phyloP scores from a whole-genome alignment of 31 red algal genomes.

The Endocladia muricata region DNA sequence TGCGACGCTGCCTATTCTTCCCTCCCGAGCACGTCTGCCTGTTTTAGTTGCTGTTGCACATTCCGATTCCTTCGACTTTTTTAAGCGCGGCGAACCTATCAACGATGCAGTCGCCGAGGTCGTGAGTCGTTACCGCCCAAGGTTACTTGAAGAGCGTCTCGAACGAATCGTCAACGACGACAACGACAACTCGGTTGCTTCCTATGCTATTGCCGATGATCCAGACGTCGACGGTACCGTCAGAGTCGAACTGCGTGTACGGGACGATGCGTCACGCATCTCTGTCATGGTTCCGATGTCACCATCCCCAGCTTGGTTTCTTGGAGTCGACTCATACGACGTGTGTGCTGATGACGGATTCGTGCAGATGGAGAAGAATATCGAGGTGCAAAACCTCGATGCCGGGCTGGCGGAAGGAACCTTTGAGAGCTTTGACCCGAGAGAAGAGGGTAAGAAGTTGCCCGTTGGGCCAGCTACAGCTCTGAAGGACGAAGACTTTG shows the following conservation, averaged over 20 bases:
- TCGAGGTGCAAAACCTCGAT: constrained; percentile 36
- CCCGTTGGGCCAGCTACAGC: constrained; percentile 18
- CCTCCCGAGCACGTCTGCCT: constrained; percentile 36
- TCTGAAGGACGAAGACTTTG: constrained; percentile 17
- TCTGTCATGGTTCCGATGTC: constrained; percentile 42
- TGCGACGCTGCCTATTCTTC: constrained; percentile 22
- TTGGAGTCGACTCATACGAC: constrained; percentile 34
- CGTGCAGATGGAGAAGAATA: constrained; percentile 14
- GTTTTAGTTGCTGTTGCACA: constrained; percentile 52
- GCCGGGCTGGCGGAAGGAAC: constrained; percentile 29
- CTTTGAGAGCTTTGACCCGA: constrained; percentile 28
- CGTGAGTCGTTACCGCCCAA: constrained; percentile 4
- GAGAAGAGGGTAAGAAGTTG: constrained; percentile 27
- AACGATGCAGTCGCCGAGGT: constrained; percentile 54
- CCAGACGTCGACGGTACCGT: constrained; percentile 26
- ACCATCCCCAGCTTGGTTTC: constrained; percentile 62
- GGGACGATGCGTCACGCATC: constrained; percentile 35
- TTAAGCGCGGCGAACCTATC: constrained; percentile 9
- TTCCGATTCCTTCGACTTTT: constrained; percentile 13
- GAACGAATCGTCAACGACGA: too few relatives aligned
- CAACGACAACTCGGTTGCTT: constrained; percentile 13
- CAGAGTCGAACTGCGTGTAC: constrained; percentile 15
- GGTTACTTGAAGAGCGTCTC: constrained; percentile 12
- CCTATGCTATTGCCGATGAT: constrained; percentile 19
- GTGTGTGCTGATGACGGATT: constrained; percentile 28